phyloP scores from a whole-genome alignment of 1,284 basidiomycete genomes.

The Naganishia cerealis region DNA sequence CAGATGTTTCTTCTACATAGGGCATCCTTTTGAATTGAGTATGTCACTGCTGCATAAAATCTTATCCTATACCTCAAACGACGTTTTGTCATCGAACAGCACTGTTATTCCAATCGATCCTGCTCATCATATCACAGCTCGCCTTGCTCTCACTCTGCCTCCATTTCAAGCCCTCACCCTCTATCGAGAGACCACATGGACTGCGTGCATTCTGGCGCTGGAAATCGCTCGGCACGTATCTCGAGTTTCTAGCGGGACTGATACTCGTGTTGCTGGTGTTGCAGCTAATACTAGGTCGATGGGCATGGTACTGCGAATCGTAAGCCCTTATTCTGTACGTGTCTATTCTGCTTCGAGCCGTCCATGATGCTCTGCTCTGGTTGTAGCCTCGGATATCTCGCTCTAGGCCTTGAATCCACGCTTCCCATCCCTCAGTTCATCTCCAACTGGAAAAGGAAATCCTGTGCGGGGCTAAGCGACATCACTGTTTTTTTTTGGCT shows the following conservation, averaged over 20 bases:
- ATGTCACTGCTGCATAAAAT: slow-evolving; percentile 21
- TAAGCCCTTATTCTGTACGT: slow-evolving; percentile 42
- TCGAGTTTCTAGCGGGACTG: slow-evolving; percentile 56
- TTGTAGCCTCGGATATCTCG: slow-evolving; percentile 56
- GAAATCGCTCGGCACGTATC: slow-evolving; percentile 54
- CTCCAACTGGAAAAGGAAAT: slow-evolving; percentile 55
- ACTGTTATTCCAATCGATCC: slow-evolving; percentile 55
- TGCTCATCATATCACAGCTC: slow-evolving; percentile 57
- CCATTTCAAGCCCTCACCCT: slow-evolving; percentile 47
- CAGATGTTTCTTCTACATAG: slow-evolving; percentile 57
- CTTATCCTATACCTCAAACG: neutral
- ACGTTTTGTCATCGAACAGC: slow-evolving; percentile 41
- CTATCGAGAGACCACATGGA: slow-evolving; percentile 33
- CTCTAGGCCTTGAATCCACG: slow-evolving; percentile 58
- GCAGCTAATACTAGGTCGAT: slow-evolving; percentile 48
- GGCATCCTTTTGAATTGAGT: slow-evolving; percentile 57
- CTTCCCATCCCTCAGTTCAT: slow-evolving; percentile 59
- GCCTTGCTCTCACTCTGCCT: slow-evolving; percentile 58
- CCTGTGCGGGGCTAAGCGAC: slow-evolving; percentile 57
- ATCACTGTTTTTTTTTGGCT: slow-evolving; percentile 47
- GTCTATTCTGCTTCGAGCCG: slow-evolving; percentile 33
- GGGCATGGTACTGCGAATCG: slow-evolving; percentile 49
- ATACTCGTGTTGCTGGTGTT: slow-evolving; percentile 51
- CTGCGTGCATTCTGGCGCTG: slow-evolving; percentile 58
- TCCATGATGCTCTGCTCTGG: slow-evolving; percentile 21